Conservation (phyloP, 257 asterid genomes). For the Euphrasia confusa region DNA sequence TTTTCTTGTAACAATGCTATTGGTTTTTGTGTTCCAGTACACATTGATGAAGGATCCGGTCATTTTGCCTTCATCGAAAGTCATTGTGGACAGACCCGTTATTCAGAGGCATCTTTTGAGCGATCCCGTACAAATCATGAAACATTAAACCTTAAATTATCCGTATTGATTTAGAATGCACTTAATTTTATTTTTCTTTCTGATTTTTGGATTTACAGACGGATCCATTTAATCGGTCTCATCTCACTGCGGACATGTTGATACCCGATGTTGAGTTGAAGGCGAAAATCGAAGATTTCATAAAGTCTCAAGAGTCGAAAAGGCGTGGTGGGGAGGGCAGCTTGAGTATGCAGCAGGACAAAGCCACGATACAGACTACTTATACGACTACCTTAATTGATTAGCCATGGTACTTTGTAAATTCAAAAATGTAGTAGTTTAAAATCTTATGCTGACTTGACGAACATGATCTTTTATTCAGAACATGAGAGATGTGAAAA, state of each 20-base stretch:
- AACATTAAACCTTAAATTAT: background rate
- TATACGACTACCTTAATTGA: slow-evolving; percentile 57
- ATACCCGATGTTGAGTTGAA: slow-evolving; percentile 78
- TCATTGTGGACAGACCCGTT: slow-evolving; percentile 74
- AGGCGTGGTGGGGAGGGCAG: slow-evolving; percentile 35
- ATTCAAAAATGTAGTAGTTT: slow-evolving; percentile 18
- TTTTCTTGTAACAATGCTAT: slow-evolving; percentile 1
- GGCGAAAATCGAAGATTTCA: slow-evolving; percentile 70
- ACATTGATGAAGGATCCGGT: slow-evolving; percentile 97
- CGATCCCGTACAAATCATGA: slow-evolving; percentile 46
- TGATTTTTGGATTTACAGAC: slow-evolving; percentile 50
- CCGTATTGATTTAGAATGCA: background rate
- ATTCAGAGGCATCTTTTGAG: slow-evolving; percentile 96
- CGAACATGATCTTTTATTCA: slow-evolving; percentile 12
- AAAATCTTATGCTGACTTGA: slow-evolving; percentile 18
- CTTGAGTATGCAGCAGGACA: slow-evolving; percentile 39
- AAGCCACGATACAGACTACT: slow-evolving; percentile 64
- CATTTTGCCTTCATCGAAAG: slow-evolving; percentile 79
- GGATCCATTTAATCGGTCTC: slow-evolving; percentile 94
- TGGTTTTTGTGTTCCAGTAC: slow-evolving; percentile 49
- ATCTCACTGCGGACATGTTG: slow-evolving; percentile 81
- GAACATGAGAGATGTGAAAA: background rate
- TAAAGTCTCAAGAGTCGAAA: slow-evolving; percentile 47
- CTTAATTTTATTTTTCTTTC: background rate
- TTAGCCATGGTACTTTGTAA: slow-evolving; percentile 42